Base-by-base conservation (phyloP, 139 green algal genomes). In the Deuterostichococcus epilithicus region DNA sequence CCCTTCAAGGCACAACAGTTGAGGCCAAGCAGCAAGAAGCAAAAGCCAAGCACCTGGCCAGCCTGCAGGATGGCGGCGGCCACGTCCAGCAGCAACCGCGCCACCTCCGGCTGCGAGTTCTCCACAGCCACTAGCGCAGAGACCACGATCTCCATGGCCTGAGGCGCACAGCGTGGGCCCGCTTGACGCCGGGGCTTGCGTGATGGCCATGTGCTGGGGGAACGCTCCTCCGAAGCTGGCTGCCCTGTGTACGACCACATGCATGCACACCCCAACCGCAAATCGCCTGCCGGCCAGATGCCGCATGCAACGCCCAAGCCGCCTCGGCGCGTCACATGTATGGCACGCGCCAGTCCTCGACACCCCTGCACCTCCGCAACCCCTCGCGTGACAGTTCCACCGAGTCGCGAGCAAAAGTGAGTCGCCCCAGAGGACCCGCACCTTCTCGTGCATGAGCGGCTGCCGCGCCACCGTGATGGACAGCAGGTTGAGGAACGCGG, bases 401-500 rank as follows among this genome's bases (percentile, higher is more conserved):
- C 68, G 10, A 23, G 33, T 18, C 15, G 45, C 68, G 34, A 70
- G n/a, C 30, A 78, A 65, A 23, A 23, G 8, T 65, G 35, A 58
- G n/a, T n/a, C n/a, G n/a, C n/a, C n/a, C 10, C 42, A 8, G 13
- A 13, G 10, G 13, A 52, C 3, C 15, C 36, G n/a, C 26, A 83
- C 76, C 75, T 85, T 39, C 35, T 32, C 44, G 63, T 86, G 78
- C 63, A 90, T 68, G 6, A 60, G 72, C 26, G 83, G 83, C 72
- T 89, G 83, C 35, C 38, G 34, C 30, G 76, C 74, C 3, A 89
- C 66, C 28, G 86, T 67, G 33, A 70, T 23, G 1, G 68, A n/a
- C 25, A 90, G 76, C 60, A 87, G 73, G 10, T 23, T 32, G 8
- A 90, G 77, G 71, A 84, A 85, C 42, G 83, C 74, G 2, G 83